phyloP scores from a whole-genome alignment of 108 stramenopile species.

The Pseudonitzschia pungens region DNA sequence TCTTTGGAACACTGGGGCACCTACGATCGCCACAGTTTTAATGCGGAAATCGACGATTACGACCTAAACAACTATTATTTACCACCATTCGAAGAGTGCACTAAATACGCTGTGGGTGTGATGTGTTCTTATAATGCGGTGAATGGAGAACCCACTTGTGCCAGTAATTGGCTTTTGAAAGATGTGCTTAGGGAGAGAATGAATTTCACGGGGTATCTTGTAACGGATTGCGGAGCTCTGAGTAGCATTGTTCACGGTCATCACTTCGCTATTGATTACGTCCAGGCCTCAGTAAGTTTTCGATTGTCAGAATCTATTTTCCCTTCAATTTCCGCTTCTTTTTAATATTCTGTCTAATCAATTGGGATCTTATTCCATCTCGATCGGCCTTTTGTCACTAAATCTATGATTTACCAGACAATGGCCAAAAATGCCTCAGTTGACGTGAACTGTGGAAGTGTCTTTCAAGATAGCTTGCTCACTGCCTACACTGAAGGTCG shows the following conservation, averaged over 20 bases:
- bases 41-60: slow-evolving; percentile 38
- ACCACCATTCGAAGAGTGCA: slow-evolving; percentile 64
- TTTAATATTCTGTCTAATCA: no score
- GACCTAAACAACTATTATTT: slow-evolving; percentile 66
- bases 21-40: slow-evolving; percentile 46
- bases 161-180: slow-evolving; percentile 45
- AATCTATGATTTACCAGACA: slow-evolving; percentile 4
- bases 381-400: not conserved
- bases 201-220: slow-evolving; percentile 57
- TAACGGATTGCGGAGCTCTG: slow-evolving; percentile 74
- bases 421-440: slow-evolving; percentile 39
- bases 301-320: no score
- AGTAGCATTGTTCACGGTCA: slow-evolving; percentile 38
- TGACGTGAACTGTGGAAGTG: slow-evolving; percentile 49
- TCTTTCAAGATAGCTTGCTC: slow-evolving; percentile 19
- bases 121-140: slow-evolving; percentile 86
- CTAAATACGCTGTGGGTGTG: slow-evolving; percentile 43
- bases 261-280: slow-evolving; percentile 29
- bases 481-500: slow-evolving; percentile 33
- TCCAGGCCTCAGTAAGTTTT: slow-evolving; percentile 28
- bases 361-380: no score
- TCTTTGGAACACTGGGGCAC: slow-evolving; percentile 46
- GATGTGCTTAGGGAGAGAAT: slow-evolving; percentile 42
- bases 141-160: slow-evolving; percentile 69
- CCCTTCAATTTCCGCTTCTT: no score